Conservation (phyloP, 2,329 filamentous ascomycete genomes). For the Colletotrichum aenigma region DNA sequence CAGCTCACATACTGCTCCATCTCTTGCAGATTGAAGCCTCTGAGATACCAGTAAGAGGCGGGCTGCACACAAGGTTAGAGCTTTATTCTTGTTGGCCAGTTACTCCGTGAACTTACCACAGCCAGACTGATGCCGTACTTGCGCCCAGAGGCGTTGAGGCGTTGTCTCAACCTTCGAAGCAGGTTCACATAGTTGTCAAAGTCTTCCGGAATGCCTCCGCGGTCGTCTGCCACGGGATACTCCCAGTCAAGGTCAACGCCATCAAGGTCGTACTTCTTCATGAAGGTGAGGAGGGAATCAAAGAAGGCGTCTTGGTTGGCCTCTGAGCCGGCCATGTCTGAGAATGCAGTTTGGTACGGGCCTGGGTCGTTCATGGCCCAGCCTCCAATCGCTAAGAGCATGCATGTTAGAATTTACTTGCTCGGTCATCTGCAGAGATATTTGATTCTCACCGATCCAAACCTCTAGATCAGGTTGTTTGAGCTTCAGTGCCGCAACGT, state of each 20-base stretch:
- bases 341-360: not conserved
- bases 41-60: constrained; percentile 30
- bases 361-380: not conserved
- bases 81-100: not conserved
- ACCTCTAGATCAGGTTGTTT: not conserved
- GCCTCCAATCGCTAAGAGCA: not conserved
- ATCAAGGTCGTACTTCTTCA: constrained; percentile 45
- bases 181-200: constrained; percentile 31
- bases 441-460: not conserved
- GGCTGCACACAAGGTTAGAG: constrained; percentile 27
- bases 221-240: constrained; percentile 36
- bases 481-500: not conserved
- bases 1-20: constrained; percentile 19
- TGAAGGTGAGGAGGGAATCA: constrained; percentile 38
- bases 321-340: not conserved
- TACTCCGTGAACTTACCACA: not conserved
- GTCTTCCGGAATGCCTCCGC: constrained; percentile 39
- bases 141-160: not conserved
- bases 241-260: constrained; percentile 54
- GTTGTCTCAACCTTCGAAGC: not conserved
- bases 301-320: constrained; percentile 36
- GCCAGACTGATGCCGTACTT: not conserved
- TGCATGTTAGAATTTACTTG: not conserved
- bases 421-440: not conserved
- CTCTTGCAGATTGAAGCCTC: constrained; percentile 24